These are phyloP conservation scores for Sugiyamaella novakii DNA, from an alignment of 1,139 yeast species.

Conservation along the genomic window DNA sequence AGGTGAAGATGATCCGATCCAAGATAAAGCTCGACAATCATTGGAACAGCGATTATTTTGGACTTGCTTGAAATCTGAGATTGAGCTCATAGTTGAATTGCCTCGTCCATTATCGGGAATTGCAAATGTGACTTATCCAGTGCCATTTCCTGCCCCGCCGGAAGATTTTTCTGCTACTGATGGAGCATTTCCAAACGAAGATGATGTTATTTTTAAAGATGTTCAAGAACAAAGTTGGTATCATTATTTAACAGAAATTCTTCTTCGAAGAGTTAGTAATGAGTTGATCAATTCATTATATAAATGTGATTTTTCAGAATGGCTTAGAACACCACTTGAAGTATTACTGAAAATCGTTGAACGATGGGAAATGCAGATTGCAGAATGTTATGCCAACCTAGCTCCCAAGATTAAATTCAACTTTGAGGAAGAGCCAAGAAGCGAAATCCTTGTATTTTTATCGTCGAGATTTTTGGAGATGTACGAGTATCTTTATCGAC, in stretches of 20 bases:
- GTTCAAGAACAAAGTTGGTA: constrained; percentile 28
- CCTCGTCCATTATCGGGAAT: constrained; percentile 26
- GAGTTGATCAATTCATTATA: constrained; percentile 25
- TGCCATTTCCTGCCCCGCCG: constrained; percentile 28
- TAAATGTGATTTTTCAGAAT: constrained; percentile 24
- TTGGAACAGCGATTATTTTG: constrained; percentile 27
- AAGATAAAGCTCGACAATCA: constrained; percentile 18
- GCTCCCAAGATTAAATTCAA: constrained; percentile 25
- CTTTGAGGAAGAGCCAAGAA: constrained; percentile 23
- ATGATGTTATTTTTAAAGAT: constrained; percentile 22
- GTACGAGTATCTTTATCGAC: constrained; percentile 28
- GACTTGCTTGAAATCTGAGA: constrained; percentile 28
- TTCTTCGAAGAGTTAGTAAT: constrained; percentile 24
- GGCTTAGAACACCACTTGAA: constrained; percentile 24
- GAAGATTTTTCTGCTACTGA: constrained; percentile 21
- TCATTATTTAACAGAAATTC: constrained; percentile 27
- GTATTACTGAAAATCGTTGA: constrained; percentile 23
- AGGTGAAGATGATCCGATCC: constrained; percentile 15
- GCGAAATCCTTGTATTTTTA: constrained; percentile 23
- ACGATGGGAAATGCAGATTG: constrained; percentile 26
- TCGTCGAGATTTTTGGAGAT: constrained; percentile 26
- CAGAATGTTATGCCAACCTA: constrained; percentile 25
- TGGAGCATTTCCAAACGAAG: constrained; percentile 24
- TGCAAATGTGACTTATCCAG: constrained; percentile 27
- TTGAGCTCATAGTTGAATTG: constrained; percentile 26